These are phyloP conservation scores for Talaromyces liani DNA, from an alignment of 495 filamentous ascomycete species.

Conservation along the genomic window DNA sequence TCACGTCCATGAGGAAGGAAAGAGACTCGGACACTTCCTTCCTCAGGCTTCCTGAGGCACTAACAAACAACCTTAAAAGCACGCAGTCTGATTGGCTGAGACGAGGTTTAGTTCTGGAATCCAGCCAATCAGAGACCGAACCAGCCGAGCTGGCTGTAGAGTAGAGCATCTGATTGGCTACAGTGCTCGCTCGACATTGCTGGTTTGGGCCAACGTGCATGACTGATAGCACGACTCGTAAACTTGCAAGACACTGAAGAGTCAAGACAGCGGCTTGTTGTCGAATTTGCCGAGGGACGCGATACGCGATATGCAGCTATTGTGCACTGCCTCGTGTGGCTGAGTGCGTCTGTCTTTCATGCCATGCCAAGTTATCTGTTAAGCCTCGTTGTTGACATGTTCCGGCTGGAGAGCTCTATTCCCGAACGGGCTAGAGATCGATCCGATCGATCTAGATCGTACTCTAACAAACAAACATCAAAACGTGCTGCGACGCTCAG, in stretches of 20 bases:
- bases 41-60: too few species aligned
- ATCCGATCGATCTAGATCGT: background rate
- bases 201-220: background rate
- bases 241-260: background rate
- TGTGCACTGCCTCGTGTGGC: background rate
- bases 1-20: background rate
- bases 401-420: background rate
- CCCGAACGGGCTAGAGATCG: background rate
- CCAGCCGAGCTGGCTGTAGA: background rate
- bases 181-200: background rate
- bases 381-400: background rate
- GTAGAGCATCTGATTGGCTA: background rate
- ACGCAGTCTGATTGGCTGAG: background rate
- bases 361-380: background rate
- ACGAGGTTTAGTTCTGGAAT: background rate
- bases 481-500: background rate
- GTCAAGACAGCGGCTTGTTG: too few species aligned
- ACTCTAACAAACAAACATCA: background rate
- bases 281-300: too few species aligned
- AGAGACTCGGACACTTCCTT: constrained; percentile 2
- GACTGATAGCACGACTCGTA: background rate
- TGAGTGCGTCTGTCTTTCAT: background rate
- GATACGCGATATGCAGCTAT: background rate
- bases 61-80: background rate
- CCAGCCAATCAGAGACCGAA: background rate